These are phyloP conservation scores for Zea mays DNA, from an alignment of 176 grass and related monocot species.

Conservation along the genomic window Zm-B73-REFERENCE-NAM-5.0 NC_050098.1:161172001-161172500, in stretches of 20 bases:
- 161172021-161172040: background rate
- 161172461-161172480: background rate
- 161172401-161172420: background rate
- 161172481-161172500: background rate
- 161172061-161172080: background rate
- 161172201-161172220: background rate
- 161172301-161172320: background rate
- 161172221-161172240: background rate
- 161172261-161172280: background rate
- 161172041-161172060: too few relatives aligned
- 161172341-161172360: background rate
- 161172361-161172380: background rate
- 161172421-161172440: background rate
- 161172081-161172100: background rate
- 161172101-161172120: background rate
- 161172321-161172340: background rate
- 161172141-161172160: background rate
- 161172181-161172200: background rate
- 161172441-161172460: constrained; percentile 8
- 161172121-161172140: background rate
- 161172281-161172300: background rate
- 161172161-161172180: background rate
- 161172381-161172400: background rate
- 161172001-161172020: background rate
- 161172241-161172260: background rate